Evolutionary conservation across 257 asterid genomes (phyloP), one percentile per base, ranked within the genome.

Genomic region (Hygrophila difformis): DNA sequence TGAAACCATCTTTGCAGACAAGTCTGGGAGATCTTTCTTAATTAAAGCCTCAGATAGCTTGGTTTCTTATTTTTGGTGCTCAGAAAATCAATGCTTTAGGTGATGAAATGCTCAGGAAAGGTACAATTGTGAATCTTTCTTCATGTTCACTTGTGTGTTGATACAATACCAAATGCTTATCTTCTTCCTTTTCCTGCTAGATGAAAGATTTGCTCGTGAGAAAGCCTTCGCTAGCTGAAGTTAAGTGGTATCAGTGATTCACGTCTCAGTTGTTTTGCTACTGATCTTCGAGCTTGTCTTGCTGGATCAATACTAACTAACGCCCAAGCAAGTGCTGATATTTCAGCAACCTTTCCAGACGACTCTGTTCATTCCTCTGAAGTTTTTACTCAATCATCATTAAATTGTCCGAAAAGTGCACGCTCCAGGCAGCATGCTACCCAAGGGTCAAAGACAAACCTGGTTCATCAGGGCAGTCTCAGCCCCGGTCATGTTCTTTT

Each of bases 181-280:
- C 2, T 34, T 55, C 29, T 44, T 38, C 23, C 39, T 44, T 56
- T 60, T 36, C 40, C 43, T 62, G 39, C 19, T 53, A 91, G 99
- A 78, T 83, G 94, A 81, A 71, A 61, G 99, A 82, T 81, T 64
- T 86, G 72, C 74, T 91, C 29, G 46, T 40, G 35, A 72, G 66
- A 56, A 86, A 76, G 61, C 99, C 94, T 31, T 78, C 78, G 39
- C 75, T 91, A 41, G 77, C 80, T 40, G 93, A 91, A 52, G n/a
- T 64, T 91, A 61, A 75, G 94, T 51, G 96, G 99, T 68, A 86
- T 91, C 9, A 52, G 75, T 9, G 87, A 78, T 56, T 80, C 89
- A 2, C 87, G 99, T 24, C 79, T 91, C 19, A 74, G 73, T 68
- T 67, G 73, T 73, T 91, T 91, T 14, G 85, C 75, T 12, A 72